Base-by-base conservation (phyloP, 768 basidiomycete genomes). In the Rubroboletus pulcherrimus region DNA sequence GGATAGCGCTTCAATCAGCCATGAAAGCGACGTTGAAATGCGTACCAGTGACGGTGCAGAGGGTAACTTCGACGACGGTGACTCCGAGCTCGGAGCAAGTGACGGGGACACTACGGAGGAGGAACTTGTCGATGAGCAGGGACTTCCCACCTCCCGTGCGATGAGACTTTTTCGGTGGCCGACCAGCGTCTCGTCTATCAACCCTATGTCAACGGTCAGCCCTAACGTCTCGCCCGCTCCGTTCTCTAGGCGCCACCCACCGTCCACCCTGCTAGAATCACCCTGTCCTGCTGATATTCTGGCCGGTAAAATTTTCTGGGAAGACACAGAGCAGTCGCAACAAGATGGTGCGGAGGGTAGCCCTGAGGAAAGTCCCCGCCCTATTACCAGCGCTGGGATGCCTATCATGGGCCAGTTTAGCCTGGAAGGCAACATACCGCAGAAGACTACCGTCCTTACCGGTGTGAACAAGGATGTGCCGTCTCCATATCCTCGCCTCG, bases 51-150 rank as follows among this genome's bases (percentile, higher is more conserved):
- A 62, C 9, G 54, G 26, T 40, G 59, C 63, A 21, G 63, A 68
- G 46, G 69, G 57, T 51, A 72, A 71, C 39, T 64, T 62, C 12
- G 76, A 77, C 40, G 79, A 79, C 35, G 78, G 69, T 7, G 76
- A 78, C 29, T 74, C 81, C 51, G 75, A 76, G 54, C 73, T 81
- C 54, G 80, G 75, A 44, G 81, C 78, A 38, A 80, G 75, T 53
- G 85, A 83, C 7, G 87, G 89, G 1, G 87, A 91, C 59, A 89
- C 89, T 4, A 91, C 91, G 2, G 90, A 91, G 65, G 87, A 90
- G 58, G 89, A 93, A 57, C 83, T 91, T 49, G 84, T 91, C n/a
- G 88, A 86, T 51, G 80, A 83, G 9, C 80, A 84, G 56, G 83
- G 86, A 53, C 74, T 89, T 7, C 87, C 85, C 29, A 91, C 89